Conservation (phyloP, 2,329 filamentous ascomycete species). For the Harringtonia aguacate region DNA sequence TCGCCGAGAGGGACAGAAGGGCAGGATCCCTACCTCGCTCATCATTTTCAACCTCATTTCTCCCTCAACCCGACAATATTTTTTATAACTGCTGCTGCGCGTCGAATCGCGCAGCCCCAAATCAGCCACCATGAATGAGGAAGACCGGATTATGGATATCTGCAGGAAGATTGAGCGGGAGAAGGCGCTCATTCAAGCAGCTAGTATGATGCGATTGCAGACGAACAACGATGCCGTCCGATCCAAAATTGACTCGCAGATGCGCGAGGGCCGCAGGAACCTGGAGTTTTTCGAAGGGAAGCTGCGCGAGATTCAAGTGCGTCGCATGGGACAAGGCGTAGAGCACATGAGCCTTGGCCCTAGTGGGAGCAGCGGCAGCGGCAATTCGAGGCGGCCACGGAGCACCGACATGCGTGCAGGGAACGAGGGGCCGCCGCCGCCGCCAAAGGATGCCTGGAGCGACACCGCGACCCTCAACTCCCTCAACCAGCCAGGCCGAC, state of each 20-base stretch:
- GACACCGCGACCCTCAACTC: conserved; percentile 45
- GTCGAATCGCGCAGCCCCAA: conserved; percentile 5
- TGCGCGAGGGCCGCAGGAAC: conserved; percentile 86
- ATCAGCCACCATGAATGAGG: conserved; percentile 46
- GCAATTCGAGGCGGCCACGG: conserved; percentile 31
- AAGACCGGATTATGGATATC: conserved; percentile 65
- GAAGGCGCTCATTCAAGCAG: conserved; percentile 87
- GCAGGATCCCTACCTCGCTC: too few relatives aligned
- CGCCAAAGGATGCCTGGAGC: conserved; percentile 58
- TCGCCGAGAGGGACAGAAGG: too few relatives aligned
- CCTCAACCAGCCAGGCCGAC: conserved; percentile 53
- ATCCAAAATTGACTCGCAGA: conserved; percentile 83
- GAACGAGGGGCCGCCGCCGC: conserved; percentile 43
- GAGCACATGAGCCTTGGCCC: conserved; percentile 51
- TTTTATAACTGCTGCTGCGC: conserved; percentile 4
- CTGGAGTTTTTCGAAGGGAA: conserved; percentile 87
- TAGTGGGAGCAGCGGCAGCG: conserved; percentile 19
- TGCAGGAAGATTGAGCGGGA: conserved; percentile 97
- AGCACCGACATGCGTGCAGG: conserved; percentile 35
- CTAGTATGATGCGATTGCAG: conserved; percentile 89
- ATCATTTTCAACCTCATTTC: neutral
- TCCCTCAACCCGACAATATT: neutral
- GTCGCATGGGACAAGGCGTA: conserved; percentile 58
- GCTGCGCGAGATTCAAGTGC: conserved; percentile 77
- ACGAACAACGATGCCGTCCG: conserved; percentile 89